These are phyloP conservation scores for Saccharomycopsis amapae DNA, from an alignment of 805 yeast species.

Conservation along the genomic window DNA sequence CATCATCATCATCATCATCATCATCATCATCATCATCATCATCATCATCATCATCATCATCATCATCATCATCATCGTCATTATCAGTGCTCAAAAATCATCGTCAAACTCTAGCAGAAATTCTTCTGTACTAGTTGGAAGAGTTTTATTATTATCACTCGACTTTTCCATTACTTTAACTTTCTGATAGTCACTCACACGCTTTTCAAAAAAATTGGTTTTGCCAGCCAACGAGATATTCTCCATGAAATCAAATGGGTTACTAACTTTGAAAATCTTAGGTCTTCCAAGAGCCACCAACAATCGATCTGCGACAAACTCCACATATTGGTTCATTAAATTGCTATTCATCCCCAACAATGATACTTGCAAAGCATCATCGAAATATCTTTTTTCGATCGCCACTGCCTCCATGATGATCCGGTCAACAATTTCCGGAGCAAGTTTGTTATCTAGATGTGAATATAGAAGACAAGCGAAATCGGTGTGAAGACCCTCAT, in stretches of 20 bases:
- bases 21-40: too few species aligned
- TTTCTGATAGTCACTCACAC: slow-evolving; percentile 97
- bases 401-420: slow-evolving; percentile 92
- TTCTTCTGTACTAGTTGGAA: background rate
- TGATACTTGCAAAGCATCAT: slow-evolving; percentile 89
- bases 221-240: slow-evolving; percentile 97
- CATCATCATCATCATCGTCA: too few species aligned
- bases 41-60: too few species aligned
- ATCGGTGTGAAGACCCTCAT: slow-evolving; percentile 98
- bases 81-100: slow-evolving; percentile 10
- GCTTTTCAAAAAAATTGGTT: slow-evolving; percentile 97
- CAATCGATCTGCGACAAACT: slow-evolving; percentile 94
- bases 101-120: slow-evolving; percentile 13
- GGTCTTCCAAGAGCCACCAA: slow-evolving; percentile 84
- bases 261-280: slow-evolving; percentile 76
- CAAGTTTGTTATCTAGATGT: slow-evolving; percentile 85
- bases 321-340: slow-evolving; percentile 96
- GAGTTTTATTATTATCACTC: background rate
- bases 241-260: slow-evolving; percentile 99
- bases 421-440: slow-evolving; percentile 64
- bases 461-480: slow-evolving; percentile 93
- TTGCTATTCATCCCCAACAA: slow-evolving; percentile 90
- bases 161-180: slow-evolving; percentile 94
- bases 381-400: slow-evolving; percentile 88
- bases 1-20: too few species aligned